Base-by-base conservation (phyloP, 148 eudicot genomes). In the Amaranthus palmeri region DNA sequence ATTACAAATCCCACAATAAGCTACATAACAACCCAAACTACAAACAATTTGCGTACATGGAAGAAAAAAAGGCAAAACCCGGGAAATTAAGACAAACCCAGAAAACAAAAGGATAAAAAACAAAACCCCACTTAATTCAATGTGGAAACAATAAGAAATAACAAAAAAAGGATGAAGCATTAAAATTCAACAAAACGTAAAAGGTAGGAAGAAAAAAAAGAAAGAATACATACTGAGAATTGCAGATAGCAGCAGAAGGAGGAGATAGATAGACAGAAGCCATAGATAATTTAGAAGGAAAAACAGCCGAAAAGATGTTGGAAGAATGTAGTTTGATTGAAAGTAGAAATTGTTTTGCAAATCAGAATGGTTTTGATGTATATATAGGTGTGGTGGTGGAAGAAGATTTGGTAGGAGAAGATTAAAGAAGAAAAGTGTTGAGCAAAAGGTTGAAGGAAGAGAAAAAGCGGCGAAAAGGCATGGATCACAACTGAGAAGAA, bases 241-340 rank as follows among this genome's bases (percentile, higher is more conserved):
- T 76, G 72, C 82, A 72, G 17, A 89, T 76, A 75, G 84, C 42
- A 52, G 86, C 78, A 36, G 88, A 68, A 42, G 86, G 79, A 77
- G 82, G 65, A 80, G 85, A 85, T 53, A 84, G 78, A 72, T 79
- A 80, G 65, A 82, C 68, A 67, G 92, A 82, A 72, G 90, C 92
- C 96, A 89, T 89, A 75, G 58, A 65, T 40, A 18, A 13, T 8
- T 36, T 17, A 65, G 25, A 15, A 61, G 5, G 66, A 43, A 62
- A 43, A 62, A 36, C 45, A 13, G 13, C 40, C 67, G n/a, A 65
- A 46, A 65, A 65, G 40, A 8, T 7, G 68, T 65, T 46, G 40
- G 13, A 47, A 46, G 7, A 5, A 14, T 4, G 10, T 6, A 63
- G 41, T 61, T 61, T 10, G 15, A 18, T 40, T 40, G 12, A 9